Base-by-base conservation (phyloP, 306 rosid species). In the Cicer bijugum region DNA sequence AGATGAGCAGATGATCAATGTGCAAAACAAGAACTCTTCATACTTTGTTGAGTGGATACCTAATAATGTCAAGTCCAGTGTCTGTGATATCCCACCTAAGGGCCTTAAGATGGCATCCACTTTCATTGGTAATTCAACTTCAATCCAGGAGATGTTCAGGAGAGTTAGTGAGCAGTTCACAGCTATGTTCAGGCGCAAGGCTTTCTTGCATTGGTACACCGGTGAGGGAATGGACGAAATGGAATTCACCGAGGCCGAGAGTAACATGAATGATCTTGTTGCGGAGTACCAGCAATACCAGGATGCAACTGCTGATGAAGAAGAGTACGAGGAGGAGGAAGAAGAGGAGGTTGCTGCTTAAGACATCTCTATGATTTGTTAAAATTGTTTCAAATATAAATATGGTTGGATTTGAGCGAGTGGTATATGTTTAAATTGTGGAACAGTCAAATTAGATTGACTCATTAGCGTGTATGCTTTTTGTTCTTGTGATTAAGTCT, bases 41-140 rank as follows among this genome's bases (percentile, higher is more conserved):
- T 84, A 84, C 83, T 84, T 84, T 44, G 87, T 81, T n/a, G 87
- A 84, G 85, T 84, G 87, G 87, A 84, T 84, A 55, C 87, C 87
- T 0, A 63, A 84, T 5, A 81, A 84, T 69, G 85, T 84, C 11
- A 84, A 84, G 76, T 84, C 87, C 70, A 84, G 87, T 11, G 87
- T 84, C 19, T 84, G 87, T 48, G 87, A 84, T 64, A 84, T 84
- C 76, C 87, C 87, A 15, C 87, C 87, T 1, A 84, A 63, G 80
- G 87, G 87, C 61, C 87, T 84, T 42, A 84, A 84, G 75, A 77
- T 84, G 87, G 69, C 87, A 42, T 84, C 87, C 10, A 84, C 87
- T 20, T 84, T 84, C 69, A 81, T 84, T 9, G 87, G 87, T 12
- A 84, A 84, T 55, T 84, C 87, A 51, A 84, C 87, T 17, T 84